Conservation (phyloP, 129 eudicot genomes). For the Silybum marianum region DNA sequence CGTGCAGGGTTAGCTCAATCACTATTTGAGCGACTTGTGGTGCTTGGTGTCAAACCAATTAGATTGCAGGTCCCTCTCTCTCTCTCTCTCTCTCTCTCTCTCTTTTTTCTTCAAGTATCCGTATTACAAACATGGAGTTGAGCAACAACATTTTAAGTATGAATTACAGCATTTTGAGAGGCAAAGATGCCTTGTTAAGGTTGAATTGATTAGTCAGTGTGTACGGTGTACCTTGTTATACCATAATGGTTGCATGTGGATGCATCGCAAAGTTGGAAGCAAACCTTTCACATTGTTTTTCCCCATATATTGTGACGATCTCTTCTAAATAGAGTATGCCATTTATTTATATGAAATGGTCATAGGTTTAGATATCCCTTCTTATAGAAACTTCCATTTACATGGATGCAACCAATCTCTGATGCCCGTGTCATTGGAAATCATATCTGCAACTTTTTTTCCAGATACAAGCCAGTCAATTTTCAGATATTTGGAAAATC, state of each 20-base stretch:
- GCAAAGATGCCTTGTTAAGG: neutral
- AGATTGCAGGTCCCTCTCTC: constrained; percentile 58
- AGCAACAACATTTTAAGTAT: neutral
- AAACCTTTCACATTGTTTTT: neutral
- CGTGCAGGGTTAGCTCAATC: constrained; percentile 85
- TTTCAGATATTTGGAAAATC: neutral
- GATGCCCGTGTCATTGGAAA: neutral
- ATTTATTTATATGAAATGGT: neutral
- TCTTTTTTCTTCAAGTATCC: neutral
- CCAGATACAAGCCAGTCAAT: neutral
- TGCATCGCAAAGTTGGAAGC: neutral
- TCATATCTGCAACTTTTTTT: neutral
- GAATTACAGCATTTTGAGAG: neutral
- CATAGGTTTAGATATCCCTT: neutral
- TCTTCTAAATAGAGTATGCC: neutral
- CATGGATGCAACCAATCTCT: neutral
- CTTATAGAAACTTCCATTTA: neutral
- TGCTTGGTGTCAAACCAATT: constrained; percentile 74
- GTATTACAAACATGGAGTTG: neutral
- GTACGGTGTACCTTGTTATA: neutral
- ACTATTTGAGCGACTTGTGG: constrained; percentile 73
- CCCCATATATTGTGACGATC: neutral
- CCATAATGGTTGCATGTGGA: neutral
- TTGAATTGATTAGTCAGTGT: neutral
- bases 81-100: neutral